Evolutionary conservation across 495 filamentous ascomycete genomes (phyloP).

Genomic region (Polyplosphaeria fusca): DNA sequence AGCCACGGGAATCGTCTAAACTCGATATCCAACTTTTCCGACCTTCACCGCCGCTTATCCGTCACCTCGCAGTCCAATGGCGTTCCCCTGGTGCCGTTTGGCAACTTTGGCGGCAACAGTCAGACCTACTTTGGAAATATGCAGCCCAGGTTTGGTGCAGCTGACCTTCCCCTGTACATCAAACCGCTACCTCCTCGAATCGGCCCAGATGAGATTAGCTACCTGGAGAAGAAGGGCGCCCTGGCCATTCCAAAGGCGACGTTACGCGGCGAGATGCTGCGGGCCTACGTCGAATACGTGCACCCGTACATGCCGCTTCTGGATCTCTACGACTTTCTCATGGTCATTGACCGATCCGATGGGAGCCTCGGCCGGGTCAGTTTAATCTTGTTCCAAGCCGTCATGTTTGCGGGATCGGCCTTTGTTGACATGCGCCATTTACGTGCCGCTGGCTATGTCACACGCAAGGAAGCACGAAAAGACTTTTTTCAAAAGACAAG

Average conservation of each 20-base stretch:
- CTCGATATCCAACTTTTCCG: slow-evolving; percentile 23
- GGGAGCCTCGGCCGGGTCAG: slow-evolving; percentile 66
- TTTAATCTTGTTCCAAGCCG: slow-evolving; percentile 73
- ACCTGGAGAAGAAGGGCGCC: slow-evolving; percentile 71
- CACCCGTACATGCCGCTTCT: slow-evolving; percentile 88
- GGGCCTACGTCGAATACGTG: slow-evolving; percentile 75
- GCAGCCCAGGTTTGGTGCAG: slow-evolving; percentile 26
- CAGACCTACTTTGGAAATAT: slow-evolving; percentile 23
- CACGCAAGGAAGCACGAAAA: slow-evolving; percentile 70
- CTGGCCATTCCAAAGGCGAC: slow-evolving; percentile 63
- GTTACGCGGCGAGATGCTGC: slow-evolving; percentile 70
- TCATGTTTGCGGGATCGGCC: slow-evolving; percentile 77
- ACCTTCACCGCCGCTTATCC: slow-evolving; percentile 31
- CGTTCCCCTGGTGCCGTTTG: slow-evolving; percentile 25
- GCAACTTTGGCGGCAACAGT: slow-evolving; percentile 20
- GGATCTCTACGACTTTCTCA: slow-evolving; percentile 70
- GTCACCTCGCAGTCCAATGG: slow-evolving; percentile 26
- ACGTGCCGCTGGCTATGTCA: slow-evolving; percentile 64
- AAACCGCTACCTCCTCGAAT: slow-evolving; percentile 67
- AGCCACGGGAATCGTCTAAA: slow-evolving; percentile 29
- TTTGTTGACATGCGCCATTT: slow-evolving; percentile 72
- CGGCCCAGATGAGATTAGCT: slow-evolving; percentile 69
- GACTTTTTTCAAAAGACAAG: slow-evolving; percentile 76
- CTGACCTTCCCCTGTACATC: slow-evolving; percentile 64
- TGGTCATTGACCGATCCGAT: slow-evolving; percentile 61